A percentile compares a stretch with the other conserved stretches of the same genome.
Conservation (phyloP, 305 asterid genomes). For the Fraxinus greggii region DNA sequence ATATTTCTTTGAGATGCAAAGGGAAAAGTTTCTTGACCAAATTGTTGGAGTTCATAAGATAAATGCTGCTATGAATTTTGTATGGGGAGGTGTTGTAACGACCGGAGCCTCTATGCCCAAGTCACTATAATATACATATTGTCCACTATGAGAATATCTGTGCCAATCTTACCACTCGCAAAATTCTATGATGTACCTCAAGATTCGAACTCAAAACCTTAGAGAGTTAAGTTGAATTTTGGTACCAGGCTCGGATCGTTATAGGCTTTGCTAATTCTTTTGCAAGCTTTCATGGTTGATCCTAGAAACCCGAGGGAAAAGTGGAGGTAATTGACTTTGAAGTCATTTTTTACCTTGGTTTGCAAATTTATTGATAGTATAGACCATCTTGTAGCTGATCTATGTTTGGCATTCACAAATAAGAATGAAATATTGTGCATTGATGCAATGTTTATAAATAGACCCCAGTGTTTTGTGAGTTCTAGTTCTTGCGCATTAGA, state of each 20-base stretch:
- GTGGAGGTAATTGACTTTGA: background rate
- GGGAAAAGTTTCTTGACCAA: background rate
- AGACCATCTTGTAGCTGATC: background rate
- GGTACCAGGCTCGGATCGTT: too few species aligned
- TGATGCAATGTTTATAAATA: background rate
- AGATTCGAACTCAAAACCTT: too few species aligned
- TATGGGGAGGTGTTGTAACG: background rate
- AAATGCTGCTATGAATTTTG: slow-evolving; percentile 5
- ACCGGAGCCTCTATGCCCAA: too few species aligned
- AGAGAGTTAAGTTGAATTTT: too few species aligned
- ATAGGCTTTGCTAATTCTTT: background rate
- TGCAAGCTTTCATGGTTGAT: background rate
- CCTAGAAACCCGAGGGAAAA: background rate
- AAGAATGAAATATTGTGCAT: background rate
- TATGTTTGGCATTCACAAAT: background rate
- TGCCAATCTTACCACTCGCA: too few species aligned
- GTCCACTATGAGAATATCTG: too few species aligned
- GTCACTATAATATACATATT: too few species aligned
- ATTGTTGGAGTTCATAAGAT: background rate
- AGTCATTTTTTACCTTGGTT: background rate
- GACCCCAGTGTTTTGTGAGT: background rate
- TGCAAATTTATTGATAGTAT: background rate
- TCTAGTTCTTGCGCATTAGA: background rate
- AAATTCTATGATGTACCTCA: too few species aligned
- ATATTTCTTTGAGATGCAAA: background rate